Evolutionary conservation across 2,329 filamentous ascomycete genomes (phyloP).

Genomic region (Ophiostoma ulmi): DNA sequence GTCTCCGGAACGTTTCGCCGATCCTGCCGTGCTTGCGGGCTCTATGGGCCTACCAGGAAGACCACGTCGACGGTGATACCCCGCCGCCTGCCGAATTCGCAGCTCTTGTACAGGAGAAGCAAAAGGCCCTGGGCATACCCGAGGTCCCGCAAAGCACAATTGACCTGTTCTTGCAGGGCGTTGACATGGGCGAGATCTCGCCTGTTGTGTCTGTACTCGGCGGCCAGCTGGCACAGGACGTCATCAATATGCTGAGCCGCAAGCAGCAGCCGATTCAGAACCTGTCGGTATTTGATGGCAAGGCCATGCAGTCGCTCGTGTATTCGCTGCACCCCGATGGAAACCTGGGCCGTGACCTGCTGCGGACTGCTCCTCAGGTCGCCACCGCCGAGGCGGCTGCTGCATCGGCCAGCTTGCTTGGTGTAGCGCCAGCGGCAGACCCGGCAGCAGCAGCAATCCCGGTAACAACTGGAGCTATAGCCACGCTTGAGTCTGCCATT

Average conservation of each 20-base stretch:
- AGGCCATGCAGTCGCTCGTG: conserved; percentile 68
- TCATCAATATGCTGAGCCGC: conserved; percentile 90
- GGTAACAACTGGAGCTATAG: conserved; percentile 5
- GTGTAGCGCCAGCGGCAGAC: background rate
- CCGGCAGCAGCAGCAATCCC: background rate
- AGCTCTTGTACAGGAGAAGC: conserved; percentile 68
- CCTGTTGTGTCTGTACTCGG: conserved; percentile 86
- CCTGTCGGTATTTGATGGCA: conserved; percentile 84
- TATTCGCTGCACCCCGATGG: conserved; percentile 70
- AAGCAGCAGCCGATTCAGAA: conserved; percentile 96
- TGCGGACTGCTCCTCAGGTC: conserved; percentile 24
- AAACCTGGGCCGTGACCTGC: conserved; percentile 20
- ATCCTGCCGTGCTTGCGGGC: conserved; percentile 81
- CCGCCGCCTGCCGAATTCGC: conserved; percentile 59
- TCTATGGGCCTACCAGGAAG: conserved; percentile 77
- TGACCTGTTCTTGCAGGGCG: conserved; percentile 77
- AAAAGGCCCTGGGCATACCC: conserved; percentile 67
- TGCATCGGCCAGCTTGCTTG: background rate
- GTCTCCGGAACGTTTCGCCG: conserved; percentile 71
- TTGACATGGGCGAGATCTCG: conserved; percentile 69
- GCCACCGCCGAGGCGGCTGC: background rate
- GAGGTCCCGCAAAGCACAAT: conserved; percentile 67
- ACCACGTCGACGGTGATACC: conserved; percentile 45
- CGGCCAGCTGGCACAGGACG: conserved; percentile 87
- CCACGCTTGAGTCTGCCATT: background rate